Base-by-base conservation (phyloP, 495 filamentous ascomycete genomes). In the Choiromyces venosus region DNA sequence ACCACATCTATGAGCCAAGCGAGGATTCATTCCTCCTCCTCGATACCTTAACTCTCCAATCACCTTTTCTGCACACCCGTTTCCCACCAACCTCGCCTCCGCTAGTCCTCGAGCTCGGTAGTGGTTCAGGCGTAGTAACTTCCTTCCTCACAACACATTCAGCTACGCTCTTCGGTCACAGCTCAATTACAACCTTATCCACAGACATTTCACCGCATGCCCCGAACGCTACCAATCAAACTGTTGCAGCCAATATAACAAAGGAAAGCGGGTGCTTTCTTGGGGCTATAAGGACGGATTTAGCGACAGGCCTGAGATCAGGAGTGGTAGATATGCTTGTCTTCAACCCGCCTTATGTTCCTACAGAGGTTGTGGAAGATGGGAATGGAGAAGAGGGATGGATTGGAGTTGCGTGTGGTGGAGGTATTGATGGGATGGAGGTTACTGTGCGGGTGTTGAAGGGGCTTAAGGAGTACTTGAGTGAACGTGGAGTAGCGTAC, bases 341-440 rank as follows among this genome's bases (percentile, higher is more conserved):
- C 40, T 98, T 98, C 86, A 99, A 99, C 81, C 95, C 95, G 42
- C 95, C 95, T 0, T 99, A 99, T 78, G 95, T 98, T 9, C 95
- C 95, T 7, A 94, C 93, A 1, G 83, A 87, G 21, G 87, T 88
- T n/a, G 78, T 96, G 37, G 94, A 91, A 1, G 71, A 83, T 12
- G 71, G 87, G 1, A 84, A 81, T 76, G 61, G 83, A 64, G 21
- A 83, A 79, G 68, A 81, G 69, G 76, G 79, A 80, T 9, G 78
- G 82, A 86, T 98, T n/a, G 88, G 89, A 33, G 85, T 98, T 29
- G 91, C 93, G 25, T 97, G 96, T 81, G 94, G 92, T 0, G 95
- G 95, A 0, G 95, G 95, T 0, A 81, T 79, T 25, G 91, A 97
- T 81, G 95, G 95, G 35, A 99, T 99, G 93, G 92, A 94, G 84